phyloP scores from a whole-genome alignment of 2,329 filamentous ascomycete species.

The Curvularia lunata region DNA sequence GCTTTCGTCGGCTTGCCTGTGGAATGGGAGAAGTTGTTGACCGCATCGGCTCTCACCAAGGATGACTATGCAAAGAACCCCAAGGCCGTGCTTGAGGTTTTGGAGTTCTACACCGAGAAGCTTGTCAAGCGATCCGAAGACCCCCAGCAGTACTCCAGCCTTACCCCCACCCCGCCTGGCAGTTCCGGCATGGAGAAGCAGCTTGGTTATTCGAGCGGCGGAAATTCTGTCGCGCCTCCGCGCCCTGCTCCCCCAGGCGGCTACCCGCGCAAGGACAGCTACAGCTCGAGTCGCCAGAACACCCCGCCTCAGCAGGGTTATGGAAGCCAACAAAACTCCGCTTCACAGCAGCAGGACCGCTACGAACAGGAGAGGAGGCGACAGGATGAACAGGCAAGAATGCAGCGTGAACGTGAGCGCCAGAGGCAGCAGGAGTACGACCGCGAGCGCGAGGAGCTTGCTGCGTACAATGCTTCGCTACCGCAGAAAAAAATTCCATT shows the following conservation, averaged over 20 bases:
- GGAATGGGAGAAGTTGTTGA: conserved; percentile 96
- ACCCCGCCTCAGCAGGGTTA: conserved; percentile 42
- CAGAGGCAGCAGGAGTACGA: conserved; percentile 52
- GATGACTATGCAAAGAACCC: conserved; percentile 99
- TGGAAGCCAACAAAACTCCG: conserved; percentile 40
- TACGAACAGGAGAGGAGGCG: conserved; percentile 38
- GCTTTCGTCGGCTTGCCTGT: conserved; percentile 93
- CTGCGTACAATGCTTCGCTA: conserved; percentile 87
- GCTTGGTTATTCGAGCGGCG: conserved; percentile 54
- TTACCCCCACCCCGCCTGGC: conserved; percentile 70
- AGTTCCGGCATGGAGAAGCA: conserved; percentile 55
- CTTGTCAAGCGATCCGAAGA: conserved; percentile 76
- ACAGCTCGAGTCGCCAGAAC: conserved; percentile 46
- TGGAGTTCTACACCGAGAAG: conserved; percentile 84
- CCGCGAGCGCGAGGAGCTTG: conserved; percentile 70
- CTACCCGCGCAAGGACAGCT: conserved; percentile 55
- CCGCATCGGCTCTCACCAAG: conserved; percentile 95
- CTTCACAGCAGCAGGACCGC: conserved; percentile 40
- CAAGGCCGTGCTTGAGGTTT: conserved; percentile 70
- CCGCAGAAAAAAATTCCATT: conserved; percentile 80
- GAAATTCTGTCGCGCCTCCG: conserved; percentile 57
- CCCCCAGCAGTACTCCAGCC: conserved; percentile 69
- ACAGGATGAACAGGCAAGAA: conserved; percentile 51
- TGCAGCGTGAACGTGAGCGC: conserved; percentile 49
- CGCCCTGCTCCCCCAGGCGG: conserved; percentile 53